Conservation (phyloP, 352 stramenopile species). For the Elongisporangium prolatum region DNA sequence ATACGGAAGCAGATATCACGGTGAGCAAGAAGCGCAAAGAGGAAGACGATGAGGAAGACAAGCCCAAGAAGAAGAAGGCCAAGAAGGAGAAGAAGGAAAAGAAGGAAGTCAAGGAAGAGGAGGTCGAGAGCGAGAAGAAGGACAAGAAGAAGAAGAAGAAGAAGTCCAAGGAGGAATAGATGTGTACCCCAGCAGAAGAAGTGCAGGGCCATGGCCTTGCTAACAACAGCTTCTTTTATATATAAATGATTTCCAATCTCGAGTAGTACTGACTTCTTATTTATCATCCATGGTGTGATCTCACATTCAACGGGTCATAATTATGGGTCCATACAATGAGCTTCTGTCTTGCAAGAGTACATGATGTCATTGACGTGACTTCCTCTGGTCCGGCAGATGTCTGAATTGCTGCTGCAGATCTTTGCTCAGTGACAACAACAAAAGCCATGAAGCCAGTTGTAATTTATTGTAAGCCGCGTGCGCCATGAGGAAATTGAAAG, state of each 20-base stretch:
- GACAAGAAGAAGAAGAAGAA: conserved; percentile 41
- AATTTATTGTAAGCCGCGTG: too few species aligned
- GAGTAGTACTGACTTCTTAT: too few species aligned
- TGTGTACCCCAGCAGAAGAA: conserved; percentile 8
- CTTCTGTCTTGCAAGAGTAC: too few species aligned
- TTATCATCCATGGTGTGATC: too few species aligned
- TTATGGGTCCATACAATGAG: too few species aligned
- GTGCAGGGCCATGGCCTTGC: neutral
- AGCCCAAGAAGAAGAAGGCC: conserved; percentile 60
- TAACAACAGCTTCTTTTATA: neutral
- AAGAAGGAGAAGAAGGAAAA: conserved; percentile 85
- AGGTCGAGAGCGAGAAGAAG: conserved; percentile 20
- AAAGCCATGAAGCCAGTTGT: too few species aligned
- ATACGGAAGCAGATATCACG: conserved; percentile 94
- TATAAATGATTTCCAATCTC: neutral
- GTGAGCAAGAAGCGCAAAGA: conserved; percentile 90
- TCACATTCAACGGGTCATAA: too few species aligned
- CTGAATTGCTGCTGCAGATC: too few species aligned
- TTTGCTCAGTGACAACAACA: too few species aligned
- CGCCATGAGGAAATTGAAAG: too few species aligned
- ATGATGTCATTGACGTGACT: too few species aligned
- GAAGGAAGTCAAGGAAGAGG: conserved; percentile 71
- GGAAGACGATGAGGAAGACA: conserved; percentile 56
- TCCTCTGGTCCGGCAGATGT: too few species aligned
- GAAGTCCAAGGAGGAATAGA: conserved; percentile 32